Evolutionary conservation across 331 rosid genomes (phyloP).

Genomic region (Prunus yedoensis): DNA sequence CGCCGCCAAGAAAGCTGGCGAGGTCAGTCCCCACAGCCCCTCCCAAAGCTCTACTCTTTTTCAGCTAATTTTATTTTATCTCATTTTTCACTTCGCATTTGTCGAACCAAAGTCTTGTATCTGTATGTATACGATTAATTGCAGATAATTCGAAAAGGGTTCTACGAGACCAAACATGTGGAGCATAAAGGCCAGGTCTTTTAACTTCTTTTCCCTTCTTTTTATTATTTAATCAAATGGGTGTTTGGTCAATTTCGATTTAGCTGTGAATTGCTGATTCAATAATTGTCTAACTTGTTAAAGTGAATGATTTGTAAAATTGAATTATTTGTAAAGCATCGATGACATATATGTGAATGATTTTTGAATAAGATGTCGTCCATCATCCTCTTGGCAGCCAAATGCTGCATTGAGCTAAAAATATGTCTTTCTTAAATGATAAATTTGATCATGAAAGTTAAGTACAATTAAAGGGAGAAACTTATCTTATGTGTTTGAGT

Average conservation of each 20-base stretch:
- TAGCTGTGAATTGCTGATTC: not conserved
- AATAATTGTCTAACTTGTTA: rapidly evolving
- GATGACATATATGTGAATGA: not conserved
- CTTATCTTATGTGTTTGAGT: not conserved
- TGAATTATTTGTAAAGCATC: not conserved
- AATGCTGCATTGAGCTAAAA: constrained; percentile 10
- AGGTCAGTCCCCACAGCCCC: constrained; percentile 26
- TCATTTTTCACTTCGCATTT: not conserved
- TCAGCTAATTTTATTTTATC: not conserved
- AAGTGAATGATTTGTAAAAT: not conserved
- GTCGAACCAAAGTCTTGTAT: not conserved
- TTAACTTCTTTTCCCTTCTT: no score
- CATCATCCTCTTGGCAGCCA: not conserved
- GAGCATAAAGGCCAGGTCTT: constrained; percentile 56
- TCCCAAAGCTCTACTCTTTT: not conserved
- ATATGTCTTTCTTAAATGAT: not conserved
- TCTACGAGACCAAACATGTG: constrained; percentile 49
- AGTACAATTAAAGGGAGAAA: not conserved
- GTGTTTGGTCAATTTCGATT: not conserved
- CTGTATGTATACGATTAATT: not conserved
- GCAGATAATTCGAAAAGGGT: constrained; percentile 46
- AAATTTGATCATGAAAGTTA: not conserved
- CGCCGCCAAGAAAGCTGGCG: constrained; percentile 57
- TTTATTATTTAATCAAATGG: not conserved
- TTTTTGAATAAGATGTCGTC: not conserved